These are phyloP conservation scores for Scenedesmus sp. DNA, from an alignment of 163 green algal genomes.

Conservation along the genomic window DNA sequence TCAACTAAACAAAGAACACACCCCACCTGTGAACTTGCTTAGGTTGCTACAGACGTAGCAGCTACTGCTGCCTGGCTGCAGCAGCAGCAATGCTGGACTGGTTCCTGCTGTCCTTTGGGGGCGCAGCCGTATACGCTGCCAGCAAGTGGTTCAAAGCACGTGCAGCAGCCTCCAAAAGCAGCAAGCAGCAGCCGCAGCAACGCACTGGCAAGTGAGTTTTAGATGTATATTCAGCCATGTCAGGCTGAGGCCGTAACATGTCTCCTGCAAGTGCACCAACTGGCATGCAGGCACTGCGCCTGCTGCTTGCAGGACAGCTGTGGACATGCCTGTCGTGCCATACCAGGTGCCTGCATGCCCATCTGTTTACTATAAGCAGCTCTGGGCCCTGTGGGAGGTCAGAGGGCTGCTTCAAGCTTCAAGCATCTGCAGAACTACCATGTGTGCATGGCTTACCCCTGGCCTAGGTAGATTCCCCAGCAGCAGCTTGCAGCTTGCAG, in stretches of 20 bases:
- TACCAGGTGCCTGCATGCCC: not conserved
- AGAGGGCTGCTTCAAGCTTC: not conserved
- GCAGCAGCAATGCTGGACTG: constrained; percentile 46
- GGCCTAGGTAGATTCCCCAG: not conserved
- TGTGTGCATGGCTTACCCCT: not conserved
- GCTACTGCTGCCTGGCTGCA: not conserved
- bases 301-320: not conserved
- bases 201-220: constrained; percentile 19
- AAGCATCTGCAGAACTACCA: not conserved
- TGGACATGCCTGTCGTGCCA: not conserved
- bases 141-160: not conserved
- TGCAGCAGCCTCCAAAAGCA: not conserved
- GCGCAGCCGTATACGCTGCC: constrained; percentile 5
- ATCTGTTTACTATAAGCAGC: not conserved
- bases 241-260: not conserved
- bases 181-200: not conserved
- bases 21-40: not conserved
- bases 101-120: constrained; percentile 3
- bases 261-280: not conserved
- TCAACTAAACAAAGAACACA: not conserved
- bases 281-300: not conserved
- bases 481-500: not conserved
- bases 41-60: not conserved
- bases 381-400: not conserved
- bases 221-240: not conserved